Evolutionary conservation across 78 protist genomes (phyloP).

Genomic region (Dictyostelium intermedium): DNA sequence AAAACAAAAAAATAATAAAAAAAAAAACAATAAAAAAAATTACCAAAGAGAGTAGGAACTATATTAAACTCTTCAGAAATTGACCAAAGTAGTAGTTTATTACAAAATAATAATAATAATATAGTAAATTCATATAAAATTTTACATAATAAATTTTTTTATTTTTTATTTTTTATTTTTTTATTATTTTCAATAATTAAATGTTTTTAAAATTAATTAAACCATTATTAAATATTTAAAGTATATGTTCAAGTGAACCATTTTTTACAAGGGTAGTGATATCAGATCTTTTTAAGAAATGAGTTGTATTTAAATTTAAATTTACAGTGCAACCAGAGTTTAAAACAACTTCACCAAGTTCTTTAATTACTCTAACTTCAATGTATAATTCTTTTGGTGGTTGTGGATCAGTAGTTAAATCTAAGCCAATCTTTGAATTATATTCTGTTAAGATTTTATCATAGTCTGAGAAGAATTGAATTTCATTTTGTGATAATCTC

Average conservation of each 20-base stretch:
- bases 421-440: constrained; percentile 33
- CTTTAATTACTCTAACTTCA: constrained; percentile 69
- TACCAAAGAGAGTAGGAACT: no score
- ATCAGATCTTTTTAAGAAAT: constrained; percentile 65
- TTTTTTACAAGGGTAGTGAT: constrained; percentile 20
- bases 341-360: constrained; percentile 65
- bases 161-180: no score
- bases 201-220: no score
- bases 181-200: no score
- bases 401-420: constrained; percentile 32
- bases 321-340: constrained; percentile 61
- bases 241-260: constrained; percentile 62
- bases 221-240: no score
- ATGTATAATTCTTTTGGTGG: constrained; percentile 72
- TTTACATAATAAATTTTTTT: no score
- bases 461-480: constrained; percentile 32
- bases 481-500: constrained; percentile 34
- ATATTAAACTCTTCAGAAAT: no score
- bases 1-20: no score
- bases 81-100: no score
- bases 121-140: no score
- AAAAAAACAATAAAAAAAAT: no score
- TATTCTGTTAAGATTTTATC: constrained; percentile 44
- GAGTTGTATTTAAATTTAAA: constrained; percentile 59
- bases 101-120: no score